Percentiles rank a stretch among this genome's conserved stretches.
These are phyloP conservation scores for Trypanosoma caninum DNA, from an alignment of 208 protist genomes.

Conservation along the genomic window DNA sequence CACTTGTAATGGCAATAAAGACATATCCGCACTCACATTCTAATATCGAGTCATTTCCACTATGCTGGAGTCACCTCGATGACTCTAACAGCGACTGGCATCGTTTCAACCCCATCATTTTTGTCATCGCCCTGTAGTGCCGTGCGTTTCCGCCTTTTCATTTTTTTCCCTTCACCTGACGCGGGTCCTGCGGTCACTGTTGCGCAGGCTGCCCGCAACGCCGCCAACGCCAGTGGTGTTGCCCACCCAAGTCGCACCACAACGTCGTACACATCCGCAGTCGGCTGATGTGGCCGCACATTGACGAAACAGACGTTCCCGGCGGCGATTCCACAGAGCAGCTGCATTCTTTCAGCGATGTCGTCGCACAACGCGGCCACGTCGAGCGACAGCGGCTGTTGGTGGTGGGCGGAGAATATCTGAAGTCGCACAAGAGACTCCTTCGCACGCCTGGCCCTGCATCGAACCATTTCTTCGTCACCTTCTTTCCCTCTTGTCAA, in stretches of 20 bases:
- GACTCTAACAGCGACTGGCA: constrained; percentile 16
- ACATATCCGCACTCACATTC: background rate
- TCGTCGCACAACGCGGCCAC: constrained; percentile 3
- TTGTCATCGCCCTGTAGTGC: too few relatives aligned
- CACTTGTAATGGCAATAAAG: background rate
- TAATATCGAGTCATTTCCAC: background rate
- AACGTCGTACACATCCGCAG: background rate
- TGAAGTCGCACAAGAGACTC: constrained; percentile 7
- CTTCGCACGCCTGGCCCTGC: background rate
- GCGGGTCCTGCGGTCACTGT: background rate
- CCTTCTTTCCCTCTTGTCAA: background rate
- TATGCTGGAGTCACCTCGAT: constrained; percentile 4
- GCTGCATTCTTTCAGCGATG: constrained; percentile 3
- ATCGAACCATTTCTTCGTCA: background rate
- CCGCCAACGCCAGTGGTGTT: constrained; percentile 2
- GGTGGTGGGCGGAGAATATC: background rate
- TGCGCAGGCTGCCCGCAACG: constrained; percentile 18
- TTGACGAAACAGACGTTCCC: constrained; percentile 3
- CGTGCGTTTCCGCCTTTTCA: background rate
- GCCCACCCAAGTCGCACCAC: constrained; percentile 12
- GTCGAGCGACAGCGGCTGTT: constrained; percentile 6
- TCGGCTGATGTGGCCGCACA: background rate
- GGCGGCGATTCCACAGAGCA: constrained; percentile 12
- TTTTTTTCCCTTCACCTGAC: background rate
- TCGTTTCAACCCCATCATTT: background rate